Evolutionary conservation across 23 red algal species (phyloP).

Genomic region (Cyanidioschyzon merolae): DNA sequence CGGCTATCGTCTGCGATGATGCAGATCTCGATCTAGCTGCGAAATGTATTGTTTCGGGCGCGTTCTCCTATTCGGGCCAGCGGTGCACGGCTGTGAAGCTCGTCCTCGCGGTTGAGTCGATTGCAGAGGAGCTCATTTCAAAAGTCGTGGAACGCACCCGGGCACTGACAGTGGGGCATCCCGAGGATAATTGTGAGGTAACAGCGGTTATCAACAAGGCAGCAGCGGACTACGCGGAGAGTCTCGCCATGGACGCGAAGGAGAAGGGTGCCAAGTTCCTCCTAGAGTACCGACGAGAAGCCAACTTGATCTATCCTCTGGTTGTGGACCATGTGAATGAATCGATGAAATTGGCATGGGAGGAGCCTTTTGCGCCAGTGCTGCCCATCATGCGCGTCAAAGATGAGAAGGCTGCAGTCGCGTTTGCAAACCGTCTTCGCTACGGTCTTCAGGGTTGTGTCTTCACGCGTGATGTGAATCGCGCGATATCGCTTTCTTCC

Average conservation of each 20-base stretch:
- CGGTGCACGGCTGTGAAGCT: conserved; percentile 40
- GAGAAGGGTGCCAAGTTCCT: conserved; percentile 7
- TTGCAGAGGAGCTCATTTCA: conserved; percentile 23
- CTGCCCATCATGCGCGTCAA: conserved; percentile 27
- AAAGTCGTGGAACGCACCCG: conserved; percentile 19
- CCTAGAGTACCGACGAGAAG: conserved; percentile 13
- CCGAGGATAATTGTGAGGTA: conserved; percentile 27
- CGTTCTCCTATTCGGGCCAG: conserved; percentile 35
- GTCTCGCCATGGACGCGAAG: conserved; percentile 11
- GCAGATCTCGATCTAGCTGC: conserved; percentile 30
- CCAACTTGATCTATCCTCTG: conserved; percentile 25
- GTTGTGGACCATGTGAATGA: conserved; percentile 27
- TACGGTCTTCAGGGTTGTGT: conserved; percentile 37
- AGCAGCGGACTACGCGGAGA: conserved; percentile 26
- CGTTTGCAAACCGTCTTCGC: conserved; percentile 18
- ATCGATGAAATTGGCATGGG: conserved; percentile 22
- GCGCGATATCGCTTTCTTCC: conserved; percentile 15
- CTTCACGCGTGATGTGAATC: conserved; percentile 29
- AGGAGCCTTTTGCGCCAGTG: conserved; percentile 36
- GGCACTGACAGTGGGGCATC: conserved; percentile 24
- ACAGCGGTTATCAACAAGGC: conserved; percentile 22
- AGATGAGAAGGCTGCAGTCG: conserved; percentile 23
- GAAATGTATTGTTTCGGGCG: conserved; percentile 28
- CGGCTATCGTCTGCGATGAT: conserved; percentile 28
- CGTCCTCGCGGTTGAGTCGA: conserved; percentile 20